Conservation (phyloP, 208 protist species). For the Porcisia hertigi region DNA sequence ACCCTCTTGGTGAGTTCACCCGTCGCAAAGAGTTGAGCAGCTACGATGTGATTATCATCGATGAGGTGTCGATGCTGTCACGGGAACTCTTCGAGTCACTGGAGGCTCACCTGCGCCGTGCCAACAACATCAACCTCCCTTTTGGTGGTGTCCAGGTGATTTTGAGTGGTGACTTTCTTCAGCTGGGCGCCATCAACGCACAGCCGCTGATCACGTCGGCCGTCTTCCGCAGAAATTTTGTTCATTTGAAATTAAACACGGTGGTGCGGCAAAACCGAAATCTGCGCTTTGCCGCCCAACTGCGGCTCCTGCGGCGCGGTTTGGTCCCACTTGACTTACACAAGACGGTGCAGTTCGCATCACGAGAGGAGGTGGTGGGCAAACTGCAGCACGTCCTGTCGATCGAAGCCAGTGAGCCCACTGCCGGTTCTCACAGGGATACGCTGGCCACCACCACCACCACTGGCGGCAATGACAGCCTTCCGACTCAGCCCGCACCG, state of each 20-base stretch:
- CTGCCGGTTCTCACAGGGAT: neutral
- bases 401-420: neutral
- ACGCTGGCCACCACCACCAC: neutral
- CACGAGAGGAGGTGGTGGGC: constrained; percentile 20
- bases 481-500: neutral
- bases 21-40: constrained; percentile 59
- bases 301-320: constrained; percentile 76
- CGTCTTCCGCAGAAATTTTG: constrained; percentile 79
- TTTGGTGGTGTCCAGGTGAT: constrained; percentile 94
- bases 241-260: constrained; percentile 75
- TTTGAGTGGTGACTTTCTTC: constrained; percentile 92
- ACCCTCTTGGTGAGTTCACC: constrained; percentile 69
- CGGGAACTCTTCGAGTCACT: constrained; percentile 81
- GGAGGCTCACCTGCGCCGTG: constrained; percentile 72
- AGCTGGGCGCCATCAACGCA: constrained; percentile 79
- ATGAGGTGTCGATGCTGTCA: constrained; percentile 92
- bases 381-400: constrained; percentile 29
- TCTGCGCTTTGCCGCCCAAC: constrained; percentile 56
- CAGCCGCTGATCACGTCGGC: constrained; percentile 63
- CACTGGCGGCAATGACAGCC: neutral
- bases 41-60: constrained; percentile 92
- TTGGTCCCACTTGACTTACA: constrained; percentile 59
- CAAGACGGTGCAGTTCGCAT: constrained; percentile 62
- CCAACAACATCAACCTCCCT: constrained; percentile 76
- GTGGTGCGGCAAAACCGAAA: constrained; percentile 62